Evolutionary conservation across 1,284 basidiomycete species (phyloP).

Genomic region (Ceratobasidium sp.): DNA sequence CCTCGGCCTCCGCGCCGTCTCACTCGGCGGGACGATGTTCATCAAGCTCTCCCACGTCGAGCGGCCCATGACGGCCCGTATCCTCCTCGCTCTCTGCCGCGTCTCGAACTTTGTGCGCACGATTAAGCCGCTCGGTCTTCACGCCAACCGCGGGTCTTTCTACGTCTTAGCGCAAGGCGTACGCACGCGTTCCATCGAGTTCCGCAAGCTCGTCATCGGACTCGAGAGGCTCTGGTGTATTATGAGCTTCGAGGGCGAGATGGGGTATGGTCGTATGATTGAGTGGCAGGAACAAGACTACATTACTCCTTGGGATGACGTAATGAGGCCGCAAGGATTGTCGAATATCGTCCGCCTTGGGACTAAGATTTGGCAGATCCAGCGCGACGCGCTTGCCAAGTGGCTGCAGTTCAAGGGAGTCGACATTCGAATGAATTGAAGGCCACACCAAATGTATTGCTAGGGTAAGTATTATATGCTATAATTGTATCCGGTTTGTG

Average conservation of each 20-base stretch:
- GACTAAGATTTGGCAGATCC: constrained; percentile 26
- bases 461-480: background rate
- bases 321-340: constrained; percentile 32
- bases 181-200: background rate
- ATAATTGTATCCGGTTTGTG: background rate
- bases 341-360: constrained; percentile 15
- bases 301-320: constrained; percentile 20
- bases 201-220: background rate
- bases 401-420: constrained; percentile 9
- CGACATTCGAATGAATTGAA: background rate
- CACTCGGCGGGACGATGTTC: constrained; percentile 55
- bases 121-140: constrained; percentile 55
- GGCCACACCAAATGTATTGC: background rate
- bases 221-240: constrained; percentile 14
- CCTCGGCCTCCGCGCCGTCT: constrained; percentile 54
- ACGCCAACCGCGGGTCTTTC: constrained; percentile 54
- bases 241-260: background rate
- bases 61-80: constrained; percentile 54
- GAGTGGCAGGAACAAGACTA: constrained; percentile 18
- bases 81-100: constrained; percentile 54
- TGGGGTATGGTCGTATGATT: constrained; percentile 11
- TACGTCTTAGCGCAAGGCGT: constrained; percentile 54
- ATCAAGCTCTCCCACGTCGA: constrained; percentile 57
- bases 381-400: background rate
- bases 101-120: constrained; percentile 8